Base-by-base conservation (phyloP, 306 rosid genomes). In the Quercus aquifolioides region DNA sequence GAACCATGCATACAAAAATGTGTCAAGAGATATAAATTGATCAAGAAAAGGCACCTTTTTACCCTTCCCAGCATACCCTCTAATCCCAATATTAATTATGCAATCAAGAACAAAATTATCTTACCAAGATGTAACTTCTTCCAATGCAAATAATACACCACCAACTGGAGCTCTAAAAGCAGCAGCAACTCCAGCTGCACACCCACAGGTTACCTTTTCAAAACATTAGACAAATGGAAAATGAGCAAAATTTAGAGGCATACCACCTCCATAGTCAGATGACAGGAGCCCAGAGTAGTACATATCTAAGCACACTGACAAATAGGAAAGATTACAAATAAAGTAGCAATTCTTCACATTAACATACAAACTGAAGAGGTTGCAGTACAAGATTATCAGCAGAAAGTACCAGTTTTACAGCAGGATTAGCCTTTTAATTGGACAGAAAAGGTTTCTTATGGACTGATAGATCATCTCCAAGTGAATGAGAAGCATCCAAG, bases 131-230 rank as follows among this genome's bases (percentile, higher is more conserved):
- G 99, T 92, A 78, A 93, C 98, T 88, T 95, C 99, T 84, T 95
- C 99, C 86, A 95, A 74, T 57, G 99, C 99, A 90, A 95, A 95
- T 85, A 95, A 86, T 33, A 95, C 99, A 73, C 99, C 99, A 57
- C 99, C 99, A 72, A 95, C 97, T 1, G 99, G 99, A 83, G 99
- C 99, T 88, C 99, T 90, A 83, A 95, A 95, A 80, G 99, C 97
- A 67, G 99, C 99, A 74, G 98, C 97, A 68, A 95, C 97, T 81
- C 99, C 98, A 76, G 99, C 97, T 76, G 99, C 99, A 86, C 97
- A 95, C 49, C 99, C 99, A 89, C 99, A 95, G 73, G 99, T 95
- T 74, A 94, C 98, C 98, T 94, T 90, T 79, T 81, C 83, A 76
- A 88, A 72, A 82, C 49, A 68, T 23, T 77, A 86, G 76, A 84